Evolutionary conservation across 1,284 basidiomycete species (phyloP).

Genomic region (Ustilago loliicola): DNA sequence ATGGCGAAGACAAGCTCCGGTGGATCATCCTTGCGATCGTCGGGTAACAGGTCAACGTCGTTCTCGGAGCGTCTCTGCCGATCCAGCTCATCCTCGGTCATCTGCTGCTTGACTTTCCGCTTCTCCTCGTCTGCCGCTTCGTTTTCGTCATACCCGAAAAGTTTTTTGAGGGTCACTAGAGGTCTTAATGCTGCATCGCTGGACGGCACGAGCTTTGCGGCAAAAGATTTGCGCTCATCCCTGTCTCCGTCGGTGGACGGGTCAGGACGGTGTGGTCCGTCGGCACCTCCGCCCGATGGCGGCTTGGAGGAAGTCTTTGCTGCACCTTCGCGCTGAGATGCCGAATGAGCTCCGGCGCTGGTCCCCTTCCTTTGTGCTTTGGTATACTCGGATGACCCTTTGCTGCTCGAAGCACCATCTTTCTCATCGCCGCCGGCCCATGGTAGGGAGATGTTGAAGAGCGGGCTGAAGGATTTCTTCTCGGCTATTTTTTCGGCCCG

Average conservation of each 20-base stretch:
- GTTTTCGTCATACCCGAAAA: slow-evolving; percentile 52
- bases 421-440: slow-evolving; percentile 40
- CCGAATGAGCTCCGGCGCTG: slow-evolving; percentile 39
- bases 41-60: slow-evolving; percentile 25
- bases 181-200: slow-evolving; percentile 53
- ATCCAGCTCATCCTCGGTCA: slow-evolving; percentile 54
- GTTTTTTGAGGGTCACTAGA: slow-evolving; percentile 36
- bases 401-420: not conserved
- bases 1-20: slow-evolving; percentile 61
- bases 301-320: slow-evolving; percentile 38
- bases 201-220: slow-evolving; percentile 48
- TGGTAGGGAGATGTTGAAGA: slow-evolving; percentile 42
- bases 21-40: slow-evolving; percentile 59
- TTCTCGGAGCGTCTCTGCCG: slow-evolving; percentile 31
- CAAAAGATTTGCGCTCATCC: slow-evolving; percentile 42
- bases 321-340: slow-evolving; percentile 46
- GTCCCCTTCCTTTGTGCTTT: slow-evolving; percentile 32
- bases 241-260: slow-evolving; percentile 28
- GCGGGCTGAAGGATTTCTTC: slow-evolving; percentile 32
- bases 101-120: slow-evolving; percentile 53
- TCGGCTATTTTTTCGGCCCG: slow-evolving; percentile 54
- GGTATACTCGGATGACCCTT: slow-evolving; percentile 14
- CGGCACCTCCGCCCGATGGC: slow-evolving; percentile 44
- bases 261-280: slow-evolving; percentile 27
- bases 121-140: slow-evolving; percentile 55